A percentile compares a stretch with the other conserved stretches of the same genome.
phyloP scores from a whole-genome alignment of 768 basidiomycete genomes.

The Galerina sulciceps region DNA sequence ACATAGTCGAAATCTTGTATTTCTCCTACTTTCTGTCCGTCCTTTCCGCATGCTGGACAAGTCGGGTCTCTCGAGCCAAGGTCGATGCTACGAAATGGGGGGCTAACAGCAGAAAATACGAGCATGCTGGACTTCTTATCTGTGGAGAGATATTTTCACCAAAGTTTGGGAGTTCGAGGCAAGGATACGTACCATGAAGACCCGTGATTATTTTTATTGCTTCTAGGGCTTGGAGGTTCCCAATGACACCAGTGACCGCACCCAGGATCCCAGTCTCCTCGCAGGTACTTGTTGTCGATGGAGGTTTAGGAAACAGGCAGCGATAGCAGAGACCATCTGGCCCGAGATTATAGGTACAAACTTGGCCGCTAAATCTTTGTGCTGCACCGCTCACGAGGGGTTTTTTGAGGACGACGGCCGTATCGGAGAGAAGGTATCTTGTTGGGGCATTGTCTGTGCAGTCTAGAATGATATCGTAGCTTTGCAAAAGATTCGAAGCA shows the following conservation, averaged over 20 bases:
- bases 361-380: slow-evolving; percentile 79
- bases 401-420: slow-evolving; percentile 67
- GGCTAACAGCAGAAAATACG: slow-evolving; percentile 70
- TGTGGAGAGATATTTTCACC: slow-evolving; percentile 21
- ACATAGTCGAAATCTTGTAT: slow-evolving; percentile 64
- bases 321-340: slow-evolving; percentile 85
- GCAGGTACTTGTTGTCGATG: slow-evolving; percentile 67
- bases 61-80: slow-evolving; percentile 69
- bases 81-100: slow-evolving; percentile 79
- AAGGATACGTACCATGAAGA: slow-evolving; percentile 51
- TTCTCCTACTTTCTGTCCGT: slow-evolving; percentile 1
- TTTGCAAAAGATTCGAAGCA: slow-evolving; percentile 57
- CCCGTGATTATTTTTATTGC: slow-evolving; percentile 77
- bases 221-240: slow-evolving; percentile 86
- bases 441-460: slow-evolving; percentile 94
- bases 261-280: slow-evolving; percentile 89
- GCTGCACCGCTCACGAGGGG: slow-evolving; percentile 93
- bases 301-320: slow-evolving; percentile 86
- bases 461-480: slow-evolving; percentile 82
- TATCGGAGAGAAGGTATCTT: slow-evolving; percentile 90
- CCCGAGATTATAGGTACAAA: slow-evolving; percentile 72
- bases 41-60: slow-evolving; percentile 74
- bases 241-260: slow-evolving; percentile 85
- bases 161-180: not conserved
- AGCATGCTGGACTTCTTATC: slow-evolving; percentile 66